These are phyloP conservation scores for Sporisorium scitamineum DNA, from an alignment of 1,284 basidiomycete species.

Conservation along the genomic window DNA sequence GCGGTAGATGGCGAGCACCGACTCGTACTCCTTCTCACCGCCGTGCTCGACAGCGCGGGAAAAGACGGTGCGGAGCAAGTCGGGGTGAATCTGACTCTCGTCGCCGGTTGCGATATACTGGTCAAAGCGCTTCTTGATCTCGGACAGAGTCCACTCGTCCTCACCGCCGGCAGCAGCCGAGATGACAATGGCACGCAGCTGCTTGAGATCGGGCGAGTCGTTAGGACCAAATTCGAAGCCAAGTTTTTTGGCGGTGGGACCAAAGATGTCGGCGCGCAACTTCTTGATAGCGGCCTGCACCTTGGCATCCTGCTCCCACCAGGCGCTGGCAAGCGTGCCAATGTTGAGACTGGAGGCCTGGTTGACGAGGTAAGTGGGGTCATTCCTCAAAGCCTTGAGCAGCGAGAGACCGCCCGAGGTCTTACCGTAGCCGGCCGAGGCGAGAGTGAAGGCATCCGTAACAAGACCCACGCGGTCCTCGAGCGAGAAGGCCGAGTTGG, in stretches of 20 bases:
- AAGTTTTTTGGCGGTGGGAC: slow-evolving; percentile 81
- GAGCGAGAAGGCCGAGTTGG: slow-evolving; percentile 78
- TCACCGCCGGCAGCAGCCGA: slow-evolving; percentile 74
- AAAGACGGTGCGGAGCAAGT: slow-evolving; percentile 62
- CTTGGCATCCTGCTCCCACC: slow-evolving; percentile 84
- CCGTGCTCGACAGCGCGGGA: slow-evolving; percentile 77
- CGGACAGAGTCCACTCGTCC: slow-evolving; percentile 69
- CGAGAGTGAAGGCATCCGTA: slow-evolving; percentile 82
- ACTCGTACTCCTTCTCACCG: slow-evolving; percentile 78
- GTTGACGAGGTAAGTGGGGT: slow-evolving; percentile 64
- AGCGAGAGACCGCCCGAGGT: slow-evolving; percentile 82
- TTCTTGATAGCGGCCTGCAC: slow-evolving; percentile 71
- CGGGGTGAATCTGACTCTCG: slow-evolving; percentile 79
- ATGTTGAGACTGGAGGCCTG: slow-evolving; percentile 50
- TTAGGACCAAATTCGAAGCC: slow-evolving; percentile 81
- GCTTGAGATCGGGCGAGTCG: slow-evolving; percentile 80
- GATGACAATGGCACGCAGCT: slow-evolving; percentile 83
- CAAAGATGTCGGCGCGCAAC: slow-evolving; percentile 75
- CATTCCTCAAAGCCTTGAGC: slow-evolving; percentile 76
- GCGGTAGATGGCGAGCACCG: slow-evolving; percentile 75
- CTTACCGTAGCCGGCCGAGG: slow-evolving; percentile 82
- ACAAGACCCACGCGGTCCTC: slow-evolving; percentile 89
- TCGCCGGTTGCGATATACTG: slow-evolving; percentile 80
- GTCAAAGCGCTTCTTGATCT: slow-evolving; percentile 81
- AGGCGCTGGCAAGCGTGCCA: slow-evolving; percentile 72